Evolutionary conservation across 371 early-diverging fungal genomes (phyloP).

Genomic region (Mortierella sp.): DNA sequence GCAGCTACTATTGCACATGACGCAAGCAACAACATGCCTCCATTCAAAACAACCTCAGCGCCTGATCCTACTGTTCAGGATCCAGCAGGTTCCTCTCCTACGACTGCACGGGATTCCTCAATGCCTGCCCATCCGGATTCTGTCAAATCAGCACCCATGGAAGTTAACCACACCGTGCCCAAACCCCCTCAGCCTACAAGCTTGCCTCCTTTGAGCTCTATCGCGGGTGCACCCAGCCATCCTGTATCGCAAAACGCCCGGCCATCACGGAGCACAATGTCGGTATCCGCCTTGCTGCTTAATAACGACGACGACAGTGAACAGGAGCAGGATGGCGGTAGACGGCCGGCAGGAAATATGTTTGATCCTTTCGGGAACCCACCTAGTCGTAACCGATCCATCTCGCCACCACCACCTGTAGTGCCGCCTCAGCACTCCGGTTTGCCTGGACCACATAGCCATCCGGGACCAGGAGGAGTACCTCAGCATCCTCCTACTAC

Average conservation of each 20-base stretch:
- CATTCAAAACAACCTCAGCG: neutral
- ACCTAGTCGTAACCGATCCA: constrained; percentile 2
- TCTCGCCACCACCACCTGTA: constrained; percentile 12
- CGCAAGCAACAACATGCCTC: neutral
- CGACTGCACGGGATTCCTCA: neutral
- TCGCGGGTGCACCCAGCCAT: constrained; percentile 2
- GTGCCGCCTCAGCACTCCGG: neutral
- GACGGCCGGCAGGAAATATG: constrained; percentile 23
- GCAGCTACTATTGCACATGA: neutral
- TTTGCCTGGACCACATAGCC: neutral
- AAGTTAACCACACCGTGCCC: neutral
- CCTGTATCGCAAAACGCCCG: constrained; percentile 22
- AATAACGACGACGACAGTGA: constrained; percentile 43
- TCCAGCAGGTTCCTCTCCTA: neutral
- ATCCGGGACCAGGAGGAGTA: neutral
- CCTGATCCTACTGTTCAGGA: neutral
- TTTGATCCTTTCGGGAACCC: constrained; percentile 33
- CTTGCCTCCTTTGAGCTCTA: constrained; percentile 30
- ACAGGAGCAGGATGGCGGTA: constrained; percentile 22
- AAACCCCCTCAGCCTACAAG: neutral
- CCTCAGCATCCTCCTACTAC: neutral
- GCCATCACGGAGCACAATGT: constrained; percentile 51
- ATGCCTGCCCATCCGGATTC: neutral
- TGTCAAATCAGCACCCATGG: neutral
- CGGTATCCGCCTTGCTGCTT: constrained; percentile 45